phyloP scores from a whole-genome alignment of 345 rosid species.

The Eucalyptus lansdowneana region DNA sequence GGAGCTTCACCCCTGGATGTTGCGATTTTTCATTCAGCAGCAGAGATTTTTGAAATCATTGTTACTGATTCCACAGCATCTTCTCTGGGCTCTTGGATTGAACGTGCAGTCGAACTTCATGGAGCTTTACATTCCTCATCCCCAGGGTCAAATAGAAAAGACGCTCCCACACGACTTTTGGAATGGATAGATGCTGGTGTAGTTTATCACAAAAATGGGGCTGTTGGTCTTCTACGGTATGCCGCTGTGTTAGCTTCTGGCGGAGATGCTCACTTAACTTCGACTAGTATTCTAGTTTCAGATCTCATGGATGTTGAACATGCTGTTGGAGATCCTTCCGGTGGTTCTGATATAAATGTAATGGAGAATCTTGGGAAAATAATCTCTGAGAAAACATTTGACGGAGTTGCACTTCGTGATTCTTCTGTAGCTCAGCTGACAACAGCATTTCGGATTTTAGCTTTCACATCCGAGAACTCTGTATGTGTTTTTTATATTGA shows the following conservation, averaged over 20 bases:
- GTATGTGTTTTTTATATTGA: conserved; percentile 27
- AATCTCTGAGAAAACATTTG: conserved; percentile 69
- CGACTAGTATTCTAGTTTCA: conserved; percentile 59
- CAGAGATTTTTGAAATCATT: conserved; percentile 90
- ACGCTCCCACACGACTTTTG: conserved; percentile 82
- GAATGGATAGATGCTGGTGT: conserved; percentile 95
- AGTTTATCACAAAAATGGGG: conserved; percentile 88
- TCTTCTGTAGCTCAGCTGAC: conserved; percentile 85
- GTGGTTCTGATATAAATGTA: conserved; percentile 60
- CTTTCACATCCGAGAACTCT: conserved; percentile 73
- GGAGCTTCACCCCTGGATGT: conserved; percentile 84
- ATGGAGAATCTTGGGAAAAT: conserved; percentile 87
- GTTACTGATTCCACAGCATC: conserved; percentile 83
- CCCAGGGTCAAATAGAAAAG: conserved; percentile 88
- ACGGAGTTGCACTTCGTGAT: conserved; percentile 75
- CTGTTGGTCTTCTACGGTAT: conserved; percentile 83
- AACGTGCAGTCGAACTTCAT: conserved; percentile 78
- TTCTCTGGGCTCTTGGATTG: conserved; percentile 86
- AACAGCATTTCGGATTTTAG: conserved; percentile 81
- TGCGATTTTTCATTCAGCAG: conserved; percentile 94
- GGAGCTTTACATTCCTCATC: conserved; percentile 84
- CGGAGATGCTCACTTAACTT: conserved; percentile 80
- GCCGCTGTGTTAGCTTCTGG: conserved; percentile 88
- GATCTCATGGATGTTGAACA: conserved; percentile 71
- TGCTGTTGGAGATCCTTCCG: conserved; percentile 61